Base-by-base conservation (phyloP, 768 basidiomycete species). In the Candolleomyces efflorescens region DNA sequence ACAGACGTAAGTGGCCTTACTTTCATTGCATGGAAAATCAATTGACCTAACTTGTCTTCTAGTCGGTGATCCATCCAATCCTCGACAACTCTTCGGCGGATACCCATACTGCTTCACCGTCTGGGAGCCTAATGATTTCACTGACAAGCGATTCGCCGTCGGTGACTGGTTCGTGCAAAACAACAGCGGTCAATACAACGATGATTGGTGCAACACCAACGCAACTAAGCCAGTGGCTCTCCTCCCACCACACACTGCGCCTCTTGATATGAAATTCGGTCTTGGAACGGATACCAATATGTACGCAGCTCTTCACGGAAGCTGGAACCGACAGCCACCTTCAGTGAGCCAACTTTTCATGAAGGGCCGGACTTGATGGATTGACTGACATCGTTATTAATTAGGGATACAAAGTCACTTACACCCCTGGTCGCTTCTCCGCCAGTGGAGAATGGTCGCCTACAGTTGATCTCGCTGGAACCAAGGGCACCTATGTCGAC, bases 161-260 rank as follows among this genome's bases (percentile, higher is more conserved):
- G 62, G 62, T n/a, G 62, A 63, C 36, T 63, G 62, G 62, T 63
- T 63, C 47, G 62, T 63, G 9, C 62, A 59, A 38, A 49, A 46
- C 43, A 24, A 24, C n/a, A 54, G 27, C 39, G 54, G 53, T 5
- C 43, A 45, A 22, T 57, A 57, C 37, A 58, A 20, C 7, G 56
- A 57, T 48, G 54, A 52, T 36, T 61, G 53, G 51, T 61, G 60
- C 57, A 51, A 53, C 39, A 43, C n/a, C 18, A 58, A 58, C 44
- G 47, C 57, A 5, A 38, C 39, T 2, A 58, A 61, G 43, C 60
- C 60, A 5, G 26, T 43, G n/a, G 41, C 45, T 15, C 15, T 61
- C 27, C 52, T 61, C 12, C 60, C 55, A 3, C 60, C 58, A 3
- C 58, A 59, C 24, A 59, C 53, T n/a, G 58, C 58, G 2, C 58